A percentile compares a stretch with the other conserved stretches of the same genome.
Conservation (phyloP, 768 basidiomycete genomes). For the Leccinum subtestaceum region DNA sequence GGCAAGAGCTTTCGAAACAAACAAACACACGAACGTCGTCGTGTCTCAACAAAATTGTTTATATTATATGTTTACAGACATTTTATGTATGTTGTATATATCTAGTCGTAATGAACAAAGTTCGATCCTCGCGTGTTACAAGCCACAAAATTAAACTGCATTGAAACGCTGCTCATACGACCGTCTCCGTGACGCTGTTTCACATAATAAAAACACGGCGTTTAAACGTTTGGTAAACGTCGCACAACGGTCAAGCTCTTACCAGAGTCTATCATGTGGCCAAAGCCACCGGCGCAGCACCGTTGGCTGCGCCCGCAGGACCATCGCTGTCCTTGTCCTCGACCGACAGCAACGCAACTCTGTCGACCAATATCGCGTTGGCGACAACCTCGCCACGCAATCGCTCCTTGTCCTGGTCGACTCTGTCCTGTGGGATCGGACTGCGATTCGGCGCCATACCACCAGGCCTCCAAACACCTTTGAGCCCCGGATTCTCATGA, state of each 20-base stretch:
- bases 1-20: slow-evolving; percentile 32
- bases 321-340: slow-evolving; percentile 25
- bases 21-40: background rate
- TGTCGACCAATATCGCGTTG: slow-evolving; percentile 36
- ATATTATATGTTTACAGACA: slow-evolving; percentile 39
- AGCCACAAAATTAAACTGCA: slow-evolving; percentile 27
- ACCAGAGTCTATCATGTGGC: slow-evolving; percentile 28
- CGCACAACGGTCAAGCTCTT: background rate
- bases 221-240: slow-evolving; percentile 3
- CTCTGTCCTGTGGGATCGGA: slow-evolving; percentile 21
- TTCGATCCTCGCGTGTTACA: slow-evolving; percentile 23
- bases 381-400: slow-evolving; percentile 35
- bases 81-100: slow-evolving; percentile 31
- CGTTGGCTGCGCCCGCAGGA: slow-evolving; percentile 13
- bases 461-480: slow-evolving; percentile 26
- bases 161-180: slow-evolving; percentile 19
- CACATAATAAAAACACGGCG: background rate
- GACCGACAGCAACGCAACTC: slow-evolving; percentile 37
- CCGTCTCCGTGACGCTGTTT: slow-evolving; percentile 11
- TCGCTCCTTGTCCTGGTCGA: slow-evolving; percentile 35
- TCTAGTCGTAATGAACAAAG: slow-evolving; percentile 30
- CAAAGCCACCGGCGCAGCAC: slow-evolving; percentile 20
- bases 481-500: slow-evolving; percentile 38
- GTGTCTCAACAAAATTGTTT: slow-evolving; percentile 6
- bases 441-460: slow-evolving; percentile 11